Percentiles rank a stretch among this genome's conserved stretches.
These are phyloP conservation scores for Eimeria sp. DNA, from an alignment of 169 alveolate species.

Conservation along the genomic window DNA sequence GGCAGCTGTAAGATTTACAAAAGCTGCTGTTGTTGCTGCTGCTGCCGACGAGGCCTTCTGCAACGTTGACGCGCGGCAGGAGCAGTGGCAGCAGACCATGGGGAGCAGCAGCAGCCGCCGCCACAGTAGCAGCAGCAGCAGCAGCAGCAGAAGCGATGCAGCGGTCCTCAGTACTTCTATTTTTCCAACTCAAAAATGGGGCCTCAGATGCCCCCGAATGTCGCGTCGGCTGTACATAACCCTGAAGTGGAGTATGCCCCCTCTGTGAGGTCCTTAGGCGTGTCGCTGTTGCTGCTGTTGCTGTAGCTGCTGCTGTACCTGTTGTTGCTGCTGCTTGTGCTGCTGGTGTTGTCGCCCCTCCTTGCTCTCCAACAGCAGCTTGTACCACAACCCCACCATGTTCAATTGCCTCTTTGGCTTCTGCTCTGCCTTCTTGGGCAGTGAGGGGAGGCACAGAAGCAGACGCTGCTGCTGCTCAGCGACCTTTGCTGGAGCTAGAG, in stretches of 20 bases:
- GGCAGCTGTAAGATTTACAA: background rate
- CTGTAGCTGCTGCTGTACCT: constrained; percentile 16
- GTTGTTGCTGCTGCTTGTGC: background rate
- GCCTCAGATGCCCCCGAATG: constrained; percentile 27
- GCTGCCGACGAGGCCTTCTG: background rate
- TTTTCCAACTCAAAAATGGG: constrained; percentile 30
- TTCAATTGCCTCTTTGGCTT: background rate
- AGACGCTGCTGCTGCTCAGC: background rate
- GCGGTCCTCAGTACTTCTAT: background rate
- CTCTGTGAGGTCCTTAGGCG: background rate
- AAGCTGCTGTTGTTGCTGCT: background rate
- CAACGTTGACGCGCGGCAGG: background rate
- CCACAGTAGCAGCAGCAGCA: constrained; percentile 20
- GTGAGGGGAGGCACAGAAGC: background rate
- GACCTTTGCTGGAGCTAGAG: background rate
- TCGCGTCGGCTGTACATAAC: constrained; percentile 7
- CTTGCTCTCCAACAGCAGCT: background rate
- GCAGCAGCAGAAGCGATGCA: constrained; percentile 1
- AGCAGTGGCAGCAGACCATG: constrained; percentile 4
- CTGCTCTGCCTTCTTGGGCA: background rate
- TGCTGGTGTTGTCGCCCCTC: background rate
- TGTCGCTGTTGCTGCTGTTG: constrained; percentile 14
- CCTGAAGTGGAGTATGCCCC: constrained; percentile 36
- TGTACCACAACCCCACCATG: background rate
- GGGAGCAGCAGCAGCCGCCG: background rate